Evolutionary conservation across 495 filamentous ascomycete genomes (phyloP).

Genomic region (Xylaria castorea): DNA sequence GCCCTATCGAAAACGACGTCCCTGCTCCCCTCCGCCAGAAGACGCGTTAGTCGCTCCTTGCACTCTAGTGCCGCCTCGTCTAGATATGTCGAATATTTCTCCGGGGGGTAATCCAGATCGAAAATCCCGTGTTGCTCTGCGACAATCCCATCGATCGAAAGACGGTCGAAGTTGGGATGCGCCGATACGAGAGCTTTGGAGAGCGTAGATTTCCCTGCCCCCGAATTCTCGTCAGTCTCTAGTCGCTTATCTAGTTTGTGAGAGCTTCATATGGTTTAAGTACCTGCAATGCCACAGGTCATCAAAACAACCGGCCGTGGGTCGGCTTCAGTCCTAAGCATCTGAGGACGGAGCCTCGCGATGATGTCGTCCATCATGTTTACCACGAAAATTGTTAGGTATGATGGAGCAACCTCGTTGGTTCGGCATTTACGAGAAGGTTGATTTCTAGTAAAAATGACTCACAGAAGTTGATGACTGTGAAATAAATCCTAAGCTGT

Average conservation of each 20-base stretch:
- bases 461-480: constrained; percentile 2
- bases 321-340: constrained; percentile 24
- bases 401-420: background rate
- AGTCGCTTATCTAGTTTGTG: background rate
- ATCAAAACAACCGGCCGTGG: constrained; percentile 31
- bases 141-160: constrained; percentile 44
- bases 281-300: constrained; percentile 36
- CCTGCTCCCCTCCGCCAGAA: constrained; percentile 36
- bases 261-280: background rate
- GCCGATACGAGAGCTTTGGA: constrained; percentile 28
- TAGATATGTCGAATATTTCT: constrained; percentile 43
- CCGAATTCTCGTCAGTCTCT: constrained; percentile 16
- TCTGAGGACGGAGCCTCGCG: constrained; percentile 15
- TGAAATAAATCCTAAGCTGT: background rate
- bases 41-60: constrained; percentile 25
- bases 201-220: constrained; percentile 32
- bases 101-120: constrained; percentile 41
- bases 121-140: constrained; percentile 46
- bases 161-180: constrained; percentile 34
- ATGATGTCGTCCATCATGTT: constrained; percentile 24
- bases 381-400: background rate
- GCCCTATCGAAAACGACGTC: constrained; percentile 47
- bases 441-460: background rate
- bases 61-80: constrained; percentile 40
- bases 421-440: background rate